phyloP scores from a whole-genome alignment of 2,329 filamentous ascomycete species.

The Aspergillus oerlinghausenensis region DNA sequence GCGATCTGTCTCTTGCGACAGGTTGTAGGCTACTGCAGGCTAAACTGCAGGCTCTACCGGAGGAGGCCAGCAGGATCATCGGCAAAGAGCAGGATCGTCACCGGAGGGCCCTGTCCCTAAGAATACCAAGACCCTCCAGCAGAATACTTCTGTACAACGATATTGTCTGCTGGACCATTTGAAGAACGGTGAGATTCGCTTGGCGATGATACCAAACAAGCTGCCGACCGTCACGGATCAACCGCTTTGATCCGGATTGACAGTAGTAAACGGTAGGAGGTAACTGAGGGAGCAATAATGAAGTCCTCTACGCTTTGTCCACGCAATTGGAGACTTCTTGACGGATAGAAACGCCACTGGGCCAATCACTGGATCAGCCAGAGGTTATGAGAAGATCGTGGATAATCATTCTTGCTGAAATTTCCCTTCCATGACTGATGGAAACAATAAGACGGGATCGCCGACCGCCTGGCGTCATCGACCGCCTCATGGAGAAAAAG shows the following conservation, averaged over 20 bases:
- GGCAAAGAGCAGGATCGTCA: slow-evolving; percentile 18
- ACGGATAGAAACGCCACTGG: neutral
- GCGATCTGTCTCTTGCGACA: slow-evolving; percentile 19
- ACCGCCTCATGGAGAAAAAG: neutral
- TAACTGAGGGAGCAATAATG: neutral
- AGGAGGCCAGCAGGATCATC: slow-evolving; percentile 29
- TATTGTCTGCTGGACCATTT: slow-evolving; percentile 13
- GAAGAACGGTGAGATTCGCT: slow-evolving; percentile 3
- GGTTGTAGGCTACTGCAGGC: slow-evolving; percentile 30
- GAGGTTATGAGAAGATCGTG: neutral
- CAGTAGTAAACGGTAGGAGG: neutral
- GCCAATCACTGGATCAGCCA: neutral
- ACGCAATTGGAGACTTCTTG: neutral
- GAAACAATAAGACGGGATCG: neutral
- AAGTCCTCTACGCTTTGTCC: neutral
- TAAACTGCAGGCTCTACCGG: slow-evolving; percentile 30
- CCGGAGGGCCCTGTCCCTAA: slow-evolving; percentile 13
- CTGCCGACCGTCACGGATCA: neutral
- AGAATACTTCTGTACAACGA: neutral
- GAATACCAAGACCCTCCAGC: slow-evolving; percentile 18
- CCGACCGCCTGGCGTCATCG: slow-evolving; percentile 10
- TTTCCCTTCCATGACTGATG: neutral
- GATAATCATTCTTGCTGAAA: neutral
- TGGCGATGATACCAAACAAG: neutral
- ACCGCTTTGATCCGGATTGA: neutral